Evolutionary conservation across 116 monocot genomes (phyloP).

Genomic region (Dioscorea cayenensis): DNA sequence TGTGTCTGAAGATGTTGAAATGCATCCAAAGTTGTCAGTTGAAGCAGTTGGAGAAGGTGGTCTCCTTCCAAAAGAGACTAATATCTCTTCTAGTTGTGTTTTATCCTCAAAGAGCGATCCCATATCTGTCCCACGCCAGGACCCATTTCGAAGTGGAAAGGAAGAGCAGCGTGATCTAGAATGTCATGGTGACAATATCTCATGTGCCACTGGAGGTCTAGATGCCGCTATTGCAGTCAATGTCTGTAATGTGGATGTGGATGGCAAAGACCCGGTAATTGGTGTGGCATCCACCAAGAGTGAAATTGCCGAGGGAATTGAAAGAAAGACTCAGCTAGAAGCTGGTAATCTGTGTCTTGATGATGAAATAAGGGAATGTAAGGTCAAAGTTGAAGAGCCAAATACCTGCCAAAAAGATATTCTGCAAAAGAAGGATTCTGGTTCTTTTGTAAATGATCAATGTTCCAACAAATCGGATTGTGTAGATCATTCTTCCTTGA

Average conservation of each 20-base stretch:
- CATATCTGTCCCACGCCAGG: conserved; percentile 5
- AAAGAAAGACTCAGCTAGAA: conserved; percentile 6
- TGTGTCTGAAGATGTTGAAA: conserved; percentile 45
- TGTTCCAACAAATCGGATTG: conserved; percentile 5
- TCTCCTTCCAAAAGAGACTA: conserved; percentile 5
- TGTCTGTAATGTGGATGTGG: conserved; percentile 5
- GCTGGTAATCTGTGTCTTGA: background rate
- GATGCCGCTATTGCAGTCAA: conserved; percentile 17
- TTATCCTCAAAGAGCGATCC: conserved; percentile 2
- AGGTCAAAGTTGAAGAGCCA: background rate
- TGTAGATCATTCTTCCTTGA: background rate
- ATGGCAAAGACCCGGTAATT: conserved; percentile 18
- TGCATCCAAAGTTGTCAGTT: conserved; percentile 21
- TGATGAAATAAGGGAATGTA: conserved; percentile 3
- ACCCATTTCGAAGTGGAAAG: conserved; percentile 5
- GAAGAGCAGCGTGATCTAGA: conserved; percentile 20
- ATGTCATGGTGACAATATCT: conserved; percentile 41
- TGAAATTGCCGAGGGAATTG: conserved; percentile 11
- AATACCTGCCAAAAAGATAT: conserved; percentile 10
- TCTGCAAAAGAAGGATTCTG: conserved; percentile 13
- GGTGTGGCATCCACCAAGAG: conserved; percentile 13
- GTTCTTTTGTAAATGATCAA: conserved; percentile 9
- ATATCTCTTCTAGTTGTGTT: background rate
- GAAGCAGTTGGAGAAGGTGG: conserved; percentile 17
- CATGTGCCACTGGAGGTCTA: conserved; percentile 29